phyloP scores from a whole-genome alignment of 805 yeast species.

The Candida maesae region DNA sequence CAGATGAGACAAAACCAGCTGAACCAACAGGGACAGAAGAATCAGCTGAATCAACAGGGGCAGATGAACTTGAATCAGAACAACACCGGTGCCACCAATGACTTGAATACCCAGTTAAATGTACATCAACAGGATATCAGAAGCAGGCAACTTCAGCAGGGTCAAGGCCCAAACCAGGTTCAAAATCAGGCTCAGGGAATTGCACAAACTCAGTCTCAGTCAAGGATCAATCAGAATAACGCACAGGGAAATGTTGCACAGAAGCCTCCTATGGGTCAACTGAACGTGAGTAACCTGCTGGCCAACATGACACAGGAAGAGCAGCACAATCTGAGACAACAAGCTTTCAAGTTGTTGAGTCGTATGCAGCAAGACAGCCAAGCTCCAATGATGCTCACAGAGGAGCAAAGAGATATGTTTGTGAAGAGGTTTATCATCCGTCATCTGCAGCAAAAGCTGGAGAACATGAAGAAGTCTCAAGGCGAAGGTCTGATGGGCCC shows the following conservation, averaged over 20 bases:
- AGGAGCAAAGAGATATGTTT: slow-evolving; percentile 24
- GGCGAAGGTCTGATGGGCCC: not conserved
- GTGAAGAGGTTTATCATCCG: slow-evolving; percentile 24
- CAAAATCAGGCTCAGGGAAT: no score
- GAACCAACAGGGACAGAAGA: slow-evolving; percentile 20
- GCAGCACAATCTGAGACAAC: not conserved
- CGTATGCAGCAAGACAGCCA: slow-evolving; percentile 24
- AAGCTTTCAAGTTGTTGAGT: not conserved
- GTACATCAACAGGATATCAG: slow-evolving; percentile 33
- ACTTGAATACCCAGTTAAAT: slow-evolving; percentile 23
- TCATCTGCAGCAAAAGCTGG: slow-evolving; percentile 23
- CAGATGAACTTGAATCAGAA: slow-evolving; percentile 13
- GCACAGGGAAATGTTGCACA: slow-evolving; percentile 1
- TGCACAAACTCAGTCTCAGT: not conserved
- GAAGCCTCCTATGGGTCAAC: slow-evolving; percentile 3
- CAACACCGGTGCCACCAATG: slow-evolving; percentile 3
- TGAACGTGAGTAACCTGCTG: slow-evolving; percentile 6
- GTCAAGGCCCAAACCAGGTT: not conserved
- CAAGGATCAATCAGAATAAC: slow-evolving; percentile 5
- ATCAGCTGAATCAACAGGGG: slow-evolving; percentile 20
- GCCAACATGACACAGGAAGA: slow-evolving; percentile 1
- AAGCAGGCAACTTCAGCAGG: slow-evolving; percentile 27
- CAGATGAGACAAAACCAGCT: slow-evolving; percentile 33
- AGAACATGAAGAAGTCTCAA: slow-evolving; percentile 5
- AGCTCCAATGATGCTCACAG: slow-evolving; percentile 20